Percentiles rank a stretch among this genome's conserved stretches.
Conservation (phyloP, 306 rosid genomes). For the Quercus alba region DNA sequence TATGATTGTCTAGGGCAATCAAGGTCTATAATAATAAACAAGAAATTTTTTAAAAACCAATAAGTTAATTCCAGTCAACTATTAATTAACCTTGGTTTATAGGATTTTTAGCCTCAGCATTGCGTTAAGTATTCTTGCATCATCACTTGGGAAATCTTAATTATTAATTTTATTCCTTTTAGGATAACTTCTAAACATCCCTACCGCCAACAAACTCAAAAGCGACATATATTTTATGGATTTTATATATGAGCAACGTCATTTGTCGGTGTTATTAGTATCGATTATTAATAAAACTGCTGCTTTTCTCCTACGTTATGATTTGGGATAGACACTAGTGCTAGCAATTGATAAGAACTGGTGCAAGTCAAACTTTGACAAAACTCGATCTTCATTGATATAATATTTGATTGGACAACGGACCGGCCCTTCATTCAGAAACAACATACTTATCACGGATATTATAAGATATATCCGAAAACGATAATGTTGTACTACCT, state of each 20-base stretch:
- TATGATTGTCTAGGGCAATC: neutral
- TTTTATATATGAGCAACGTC: neutral
- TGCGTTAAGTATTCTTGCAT: neutral
- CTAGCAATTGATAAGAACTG: neutral
- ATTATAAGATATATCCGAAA: too few species aligned
- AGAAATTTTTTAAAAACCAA: too few species aligned
- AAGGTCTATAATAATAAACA: too few species aligned
- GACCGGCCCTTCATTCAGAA: neutral
- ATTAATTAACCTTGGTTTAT: too few species aligned
- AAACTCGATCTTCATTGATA: neutral
- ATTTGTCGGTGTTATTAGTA: neutral
- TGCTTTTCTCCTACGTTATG: neutral
- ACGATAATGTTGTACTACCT: too few species aligned
- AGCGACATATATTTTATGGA: neutral
- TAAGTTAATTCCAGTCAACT: too few species aligned
- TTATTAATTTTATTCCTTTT: neutral
- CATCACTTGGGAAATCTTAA: neutral
- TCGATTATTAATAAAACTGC: neutral
- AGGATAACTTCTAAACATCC: neutral
- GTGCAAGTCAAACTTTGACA: neutral
- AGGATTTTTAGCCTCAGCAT: neutral
- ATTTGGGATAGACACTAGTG: neutral
- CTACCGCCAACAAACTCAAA: neutral
- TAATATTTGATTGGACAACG: neutral
- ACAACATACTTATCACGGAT: too few species aligned